These are phyloP conservation scores for Pelargonium australe DNA, from an alignment of 441 rosid species.

Conservation along the genomic window DNA sequence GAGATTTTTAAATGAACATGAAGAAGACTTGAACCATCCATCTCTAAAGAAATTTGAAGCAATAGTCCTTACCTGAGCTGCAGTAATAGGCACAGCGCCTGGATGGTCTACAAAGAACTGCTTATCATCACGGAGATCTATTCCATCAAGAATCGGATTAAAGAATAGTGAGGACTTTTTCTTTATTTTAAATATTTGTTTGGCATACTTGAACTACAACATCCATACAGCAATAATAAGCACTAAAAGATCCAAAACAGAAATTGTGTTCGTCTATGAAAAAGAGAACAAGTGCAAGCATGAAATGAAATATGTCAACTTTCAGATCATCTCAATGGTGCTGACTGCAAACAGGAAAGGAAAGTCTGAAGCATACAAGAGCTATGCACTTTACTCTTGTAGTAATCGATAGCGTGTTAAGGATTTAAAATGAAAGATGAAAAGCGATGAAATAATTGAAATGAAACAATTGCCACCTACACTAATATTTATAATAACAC, in stretches of 20 bases:
- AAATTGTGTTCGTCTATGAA: not conserved
- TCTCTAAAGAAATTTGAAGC: constrained; percentile 4
- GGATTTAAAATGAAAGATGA: not conserved
- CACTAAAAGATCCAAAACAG: not conserved
- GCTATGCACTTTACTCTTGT: not conserved
- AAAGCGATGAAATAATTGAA: not conserved
- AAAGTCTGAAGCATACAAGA: not conserved
- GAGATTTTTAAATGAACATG: not conserved
- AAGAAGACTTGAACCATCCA: not conserved
- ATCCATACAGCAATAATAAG: not conserved
- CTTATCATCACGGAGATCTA: constrained; percentile 78
- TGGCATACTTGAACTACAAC: not conserved
- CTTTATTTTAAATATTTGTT: not conserved
- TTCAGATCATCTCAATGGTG: not conserved
- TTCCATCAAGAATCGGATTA: constrained; percentile 4
- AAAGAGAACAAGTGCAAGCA: not conserved
- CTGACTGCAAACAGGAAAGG: not conserved
- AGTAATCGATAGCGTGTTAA: not conserved
- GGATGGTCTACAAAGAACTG: constrained; percentile 67
- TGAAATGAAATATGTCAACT: not conserved
- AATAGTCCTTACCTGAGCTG: constrained; percentile 43
- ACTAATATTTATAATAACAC: not conserved
- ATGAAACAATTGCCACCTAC: not conserved
- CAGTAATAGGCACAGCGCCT: constrained; percentile 65
- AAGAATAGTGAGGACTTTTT: not conserved